Conservation (phyloP, 257 asterid species). For the Sherardia arvensis region DNA sequence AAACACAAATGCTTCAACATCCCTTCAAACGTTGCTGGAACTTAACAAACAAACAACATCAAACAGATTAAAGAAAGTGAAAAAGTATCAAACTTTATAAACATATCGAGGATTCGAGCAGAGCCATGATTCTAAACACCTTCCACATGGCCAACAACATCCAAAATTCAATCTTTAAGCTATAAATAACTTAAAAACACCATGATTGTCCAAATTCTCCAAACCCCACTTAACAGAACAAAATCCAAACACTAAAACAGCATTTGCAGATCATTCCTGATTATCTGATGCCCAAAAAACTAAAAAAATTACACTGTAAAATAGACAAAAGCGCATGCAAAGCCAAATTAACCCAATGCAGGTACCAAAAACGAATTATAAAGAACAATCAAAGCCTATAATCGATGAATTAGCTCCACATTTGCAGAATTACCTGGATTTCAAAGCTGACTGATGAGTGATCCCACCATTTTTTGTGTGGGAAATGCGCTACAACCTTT, state of each 20-base stretch:
- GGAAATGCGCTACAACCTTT: neutral
- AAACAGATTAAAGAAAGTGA: neutral
- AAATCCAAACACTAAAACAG: neutral
- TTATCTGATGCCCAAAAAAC: neutral
- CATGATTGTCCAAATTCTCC: neutral
- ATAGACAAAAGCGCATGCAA: slow-evolving; percentile 12
- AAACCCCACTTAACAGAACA: neutral
- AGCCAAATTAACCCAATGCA: neutral
- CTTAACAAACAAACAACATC: neutral
- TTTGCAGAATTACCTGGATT: slow-evolving; percentile 5
- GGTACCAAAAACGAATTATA: neutral
- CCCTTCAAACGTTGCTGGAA: neutral
- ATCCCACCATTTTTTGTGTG: slow-evolving; percentile 2
- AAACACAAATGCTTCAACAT: neutral
- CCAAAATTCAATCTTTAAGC: neutral
- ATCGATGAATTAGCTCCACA: neutral
- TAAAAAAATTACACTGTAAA: neutral
- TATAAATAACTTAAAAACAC: neutral
- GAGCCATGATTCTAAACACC: neutral
- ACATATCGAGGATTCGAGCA: neutral
- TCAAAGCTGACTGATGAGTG: slow-evolving; percentile 1
- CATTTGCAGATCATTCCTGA: neutral
- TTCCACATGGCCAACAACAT: neutral
- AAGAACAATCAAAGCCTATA: neutral
- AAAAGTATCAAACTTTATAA: neutral